phyloP scores from a whole-genome alignment of 2,329 filamentous ascomycete genomes.

The Periconia sp. region DNA sequence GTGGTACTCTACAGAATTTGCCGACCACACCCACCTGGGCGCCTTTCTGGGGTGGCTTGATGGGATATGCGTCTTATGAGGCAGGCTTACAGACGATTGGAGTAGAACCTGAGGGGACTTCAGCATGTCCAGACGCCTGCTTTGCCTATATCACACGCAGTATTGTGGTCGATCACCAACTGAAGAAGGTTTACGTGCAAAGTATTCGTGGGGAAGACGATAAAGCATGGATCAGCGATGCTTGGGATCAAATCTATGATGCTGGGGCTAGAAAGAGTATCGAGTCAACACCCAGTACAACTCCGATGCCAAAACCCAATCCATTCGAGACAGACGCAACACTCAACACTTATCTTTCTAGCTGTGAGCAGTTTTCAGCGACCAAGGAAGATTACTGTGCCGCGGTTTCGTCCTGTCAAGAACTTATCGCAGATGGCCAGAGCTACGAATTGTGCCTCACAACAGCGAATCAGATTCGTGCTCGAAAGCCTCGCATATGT shows the following conservation, averaged over 20 bases:
- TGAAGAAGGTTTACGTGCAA: conserved; percentile 66
- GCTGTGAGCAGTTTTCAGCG: conserved; percentile 18
- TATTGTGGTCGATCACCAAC: conserved; percentile 73
- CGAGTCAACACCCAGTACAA: conserved; percentile 32
- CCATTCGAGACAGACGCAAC: conserved; percentile 35
- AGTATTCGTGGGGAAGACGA: conserved; percentile 55
- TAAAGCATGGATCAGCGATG: conserved; percentile 50
- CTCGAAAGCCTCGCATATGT: conserved; percentile 24
- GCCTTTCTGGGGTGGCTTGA: conserved; percentile 79
- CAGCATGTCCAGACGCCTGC: conserved; percentile 64
- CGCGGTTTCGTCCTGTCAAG: conserved; percentile 70
- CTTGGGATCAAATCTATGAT: conserved; percentile 30
- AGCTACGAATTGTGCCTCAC: conserved; percentile 88
- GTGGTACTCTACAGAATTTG: conserved; percentile 20
- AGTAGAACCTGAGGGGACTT: conserved; percentile 47
- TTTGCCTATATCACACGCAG: conserved; percentile 77
- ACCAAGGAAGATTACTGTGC: conserved; percentile 56
- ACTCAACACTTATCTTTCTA: conserved; percentile 29
- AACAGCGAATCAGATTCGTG: conserved; percentile 66
- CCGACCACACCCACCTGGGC: conserved; percentile 36
- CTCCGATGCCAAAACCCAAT: conserved; percentile 23
- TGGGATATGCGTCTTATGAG: conserved; percentile 86
- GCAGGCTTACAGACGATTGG: conserved; percentile 68
- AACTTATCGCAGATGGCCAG: conserved; percentile 72
- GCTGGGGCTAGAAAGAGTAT: conserved; percentile 30